These are phyloP conservation scores for Dioscorea zingiberensis DNA, from an alignment of 106 monocot genomes.

Conservation along the genomic window DNA sequence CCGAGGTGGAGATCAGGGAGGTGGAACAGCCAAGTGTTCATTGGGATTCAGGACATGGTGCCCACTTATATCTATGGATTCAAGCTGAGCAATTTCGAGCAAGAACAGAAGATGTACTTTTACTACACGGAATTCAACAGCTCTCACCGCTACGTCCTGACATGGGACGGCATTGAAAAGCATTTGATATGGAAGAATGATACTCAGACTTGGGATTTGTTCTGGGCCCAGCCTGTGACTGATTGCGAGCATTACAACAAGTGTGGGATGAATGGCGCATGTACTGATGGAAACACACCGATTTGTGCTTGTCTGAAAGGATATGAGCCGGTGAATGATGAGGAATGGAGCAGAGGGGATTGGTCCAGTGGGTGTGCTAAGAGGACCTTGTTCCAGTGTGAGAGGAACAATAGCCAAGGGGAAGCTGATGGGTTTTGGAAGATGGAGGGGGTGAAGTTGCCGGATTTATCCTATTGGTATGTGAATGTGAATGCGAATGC, in stretches of 20 bases:
- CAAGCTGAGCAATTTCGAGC: constrained; percentile 27
- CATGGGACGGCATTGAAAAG: constrained; percentile 18
- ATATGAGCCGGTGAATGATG: constrained; percentile 8
- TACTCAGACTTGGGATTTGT: constrained; percentile 8
- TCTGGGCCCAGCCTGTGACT: constrained; percentile 21
- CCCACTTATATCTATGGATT: constrained; percentile 32
- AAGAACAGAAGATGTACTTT: constrained; percentile 33
- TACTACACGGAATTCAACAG: constrained; percentile 27
- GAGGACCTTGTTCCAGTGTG: constrained; percentile 20
- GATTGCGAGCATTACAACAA: constrained; percentile 21
- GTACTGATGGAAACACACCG: constrained; percentile 7
- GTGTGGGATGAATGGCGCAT: constrained; percentile 27
- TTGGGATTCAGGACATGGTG: constrained; percentile 29
- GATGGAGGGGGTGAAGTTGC: constrained; percentile 41
- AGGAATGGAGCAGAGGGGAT: constrained; percentile 24
- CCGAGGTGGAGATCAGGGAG: constrained; percentile 17
- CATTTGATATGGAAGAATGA: constrained; percentile 18
- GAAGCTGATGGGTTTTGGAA: constrained; percentile 32
- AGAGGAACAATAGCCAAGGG: not conserved
- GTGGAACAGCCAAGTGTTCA: constrained; percentile 24
- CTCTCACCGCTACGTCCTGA: constrained; percentile 34
- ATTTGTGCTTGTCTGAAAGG: constrained; percentile 29
- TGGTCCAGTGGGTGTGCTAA: constrained; percentile 22
- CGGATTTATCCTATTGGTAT: constrained; percentile 35
- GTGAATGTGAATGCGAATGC: not conserved